Evolutionary conservation across 2,329 filamentous ascomycete species (phyloP).

Genomic region (Ascomycota sp.): DNA sequence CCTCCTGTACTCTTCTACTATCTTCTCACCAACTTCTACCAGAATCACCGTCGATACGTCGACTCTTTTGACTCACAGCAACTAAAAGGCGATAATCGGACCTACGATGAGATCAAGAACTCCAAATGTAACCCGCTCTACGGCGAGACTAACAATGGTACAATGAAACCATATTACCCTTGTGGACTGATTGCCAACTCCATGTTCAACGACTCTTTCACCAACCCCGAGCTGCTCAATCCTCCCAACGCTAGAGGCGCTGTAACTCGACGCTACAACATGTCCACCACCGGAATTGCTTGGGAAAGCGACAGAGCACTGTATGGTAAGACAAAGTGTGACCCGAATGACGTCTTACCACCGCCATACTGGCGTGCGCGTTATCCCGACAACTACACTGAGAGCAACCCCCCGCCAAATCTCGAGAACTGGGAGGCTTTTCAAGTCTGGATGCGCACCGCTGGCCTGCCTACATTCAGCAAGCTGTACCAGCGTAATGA

Average conservation of each 20-base stretch:
- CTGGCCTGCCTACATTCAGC: constrained; percentile 82
- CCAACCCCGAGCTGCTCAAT: constrained; percentile 40
- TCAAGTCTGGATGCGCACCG: constrained; percentile 98
- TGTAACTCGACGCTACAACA: constrained; percentile 38
- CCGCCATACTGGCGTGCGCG: constrained; percentile 68
- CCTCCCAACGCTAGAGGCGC: constrained; percentile 11
- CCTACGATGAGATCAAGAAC: constrained; percentile 35
- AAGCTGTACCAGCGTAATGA: constrained; percentile 82
- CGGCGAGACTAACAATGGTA: constrained; percentile 17
- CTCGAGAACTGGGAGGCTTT: constrained; percentile 63
- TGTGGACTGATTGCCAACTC: constrained; percentile 95
- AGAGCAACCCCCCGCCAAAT: constrained; percentile 44
- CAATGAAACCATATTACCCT: constrained; percentile 65
- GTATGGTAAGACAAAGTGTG: constrained; percentile 53
- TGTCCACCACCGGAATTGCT: constrained; percentile 64
- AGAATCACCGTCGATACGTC: constrained; percentile 94
- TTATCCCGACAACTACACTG: constrained; percentile 52
- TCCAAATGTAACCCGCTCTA: constrained; percentile 61
- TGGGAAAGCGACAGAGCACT: constrained; percentile 70
- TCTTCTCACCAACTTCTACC: constrained; percentile 91
- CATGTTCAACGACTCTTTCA: constrained; percentile 84
- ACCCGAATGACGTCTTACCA: constrained; percentile 44
- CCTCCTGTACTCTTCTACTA: constrained; percentile 88
- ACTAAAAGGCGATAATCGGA: constrained; percentile 48
- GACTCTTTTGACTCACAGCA: constrained; percentile 72